Evolutionary conservation across 805 yeast genomes (phyloP).

Genomic region (Pichia phayaonensis): DNA sequence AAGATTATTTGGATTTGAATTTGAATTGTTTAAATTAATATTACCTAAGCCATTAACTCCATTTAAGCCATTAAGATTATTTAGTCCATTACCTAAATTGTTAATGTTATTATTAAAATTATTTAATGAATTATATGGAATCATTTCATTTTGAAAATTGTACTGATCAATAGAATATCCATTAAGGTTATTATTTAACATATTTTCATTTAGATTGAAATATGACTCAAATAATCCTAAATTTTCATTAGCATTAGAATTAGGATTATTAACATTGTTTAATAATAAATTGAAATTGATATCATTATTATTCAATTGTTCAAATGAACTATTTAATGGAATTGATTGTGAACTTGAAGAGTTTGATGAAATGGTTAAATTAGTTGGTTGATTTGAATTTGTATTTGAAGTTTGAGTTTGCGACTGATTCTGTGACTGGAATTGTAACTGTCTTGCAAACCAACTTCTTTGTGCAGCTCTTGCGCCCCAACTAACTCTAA

Average conservation of each 20-base stretch:
- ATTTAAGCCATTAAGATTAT: background rate
- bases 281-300: slow-evolving; percentile 10
- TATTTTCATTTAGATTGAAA: slow-evolving; percentile 17
- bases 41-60: background rate
- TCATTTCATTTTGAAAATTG: slow-evolving; percentile 19
- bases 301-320: background rate
- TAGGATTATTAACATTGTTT: slow-evolving; percentile 12
- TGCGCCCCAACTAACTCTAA: slow-evolving; percentile 81
- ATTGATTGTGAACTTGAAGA: slow-evolving; percentile 8
- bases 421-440: slow-evolving; percentile 21
- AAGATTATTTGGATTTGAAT: background rate
- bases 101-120: background rate
- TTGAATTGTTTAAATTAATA: background rate
- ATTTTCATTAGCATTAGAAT: background rate
- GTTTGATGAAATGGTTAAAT: background rate
- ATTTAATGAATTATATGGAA: slow-evolving; percentile 21
- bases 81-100: slow-evolving; percentile 9
- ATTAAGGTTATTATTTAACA: slow-evolving; percentile 10
- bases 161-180: slow-evolving; percentile 15
- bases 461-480: slow-evolving; percentile 41
- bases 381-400: slow-evolving; percentile 20
- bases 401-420: slow-evolving; percentile 20
- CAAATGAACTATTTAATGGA: background rate
- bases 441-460: slow-evolving; percentile 28
- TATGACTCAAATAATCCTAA: slow-evolving; percentile 21